Base-by-base conservation (phyloP, 352 stramenopile species). In the Phytophthora nicotianae region DNA sequence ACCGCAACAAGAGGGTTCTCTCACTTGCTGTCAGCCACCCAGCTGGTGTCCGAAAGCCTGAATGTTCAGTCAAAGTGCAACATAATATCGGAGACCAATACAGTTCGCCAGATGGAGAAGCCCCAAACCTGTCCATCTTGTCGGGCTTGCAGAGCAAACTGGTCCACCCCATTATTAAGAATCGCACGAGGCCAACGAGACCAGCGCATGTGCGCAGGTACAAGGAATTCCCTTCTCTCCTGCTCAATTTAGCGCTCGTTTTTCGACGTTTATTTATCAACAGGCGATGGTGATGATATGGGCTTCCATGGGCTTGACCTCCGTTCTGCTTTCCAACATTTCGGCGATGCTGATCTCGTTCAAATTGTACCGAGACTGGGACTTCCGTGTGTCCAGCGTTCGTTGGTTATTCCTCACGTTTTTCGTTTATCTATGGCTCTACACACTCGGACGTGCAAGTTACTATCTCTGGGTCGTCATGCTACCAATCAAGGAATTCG, bases 401-500 rank as follows among this genome's bases (percentile, higher is more conserved):
- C 74, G 79, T 5, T 88, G 79, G 79, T 49, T 89, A 5, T 89
- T 89, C 37, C 61, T 81, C 23, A 64, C 70, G 13, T 82, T 89
- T 41, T 86, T 89, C 67, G 29, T 74, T 42, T 84, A 77, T 37
- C 45, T 85, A n/a, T 75, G 55, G 45, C n/a, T 80, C 4, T 79
- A 77, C 50, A 81, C 72, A 11, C 20, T 62, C 9, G 38, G 61
- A 21, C 69, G 76, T 13, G 48, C 62, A 8, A 65, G 63, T 33
- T 81, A 79, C 24, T 83, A 76, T 37, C 5, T 81, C 0, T 89
- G 77, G 74, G 67, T 81, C 1, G 43, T 73, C 5, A 64, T 72
- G 69, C 65, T 78, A 14, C 71, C 73, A 17, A 57, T 27, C 21
- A 45, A 56, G 3, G 60, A 74, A 29, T 72, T 84, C 35, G 50